phyloP scores from a whole-genome alignment of 805 yeast species.

The Candida golubevii region DNA sequence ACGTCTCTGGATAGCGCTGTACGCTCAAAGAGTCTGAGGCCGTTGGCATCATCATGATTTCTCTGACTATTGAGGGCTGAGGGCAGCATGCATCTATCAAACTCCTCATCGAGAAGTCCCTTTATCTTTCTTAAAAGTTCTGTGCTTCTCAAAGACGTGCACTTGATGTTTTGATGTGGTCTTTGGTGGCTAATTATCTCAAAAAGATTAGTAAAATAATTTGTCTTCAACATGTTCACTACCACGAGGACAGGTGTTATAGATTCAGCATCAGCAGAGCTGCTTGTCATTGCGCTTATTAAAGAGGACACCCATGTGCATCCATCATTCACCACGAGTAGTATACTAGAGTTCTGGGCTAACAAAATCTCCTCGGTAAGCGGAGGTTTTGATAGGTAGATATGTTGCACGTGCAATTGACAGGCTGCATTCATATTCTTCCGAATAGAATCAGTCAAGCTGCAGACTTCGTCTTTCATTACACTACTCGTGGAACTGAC shows the following conservation, averaged over 20 bases:
- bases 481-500: slow-evolving; percentile 17
- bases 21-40: background rate
- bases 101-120: slow-evolving; percentile 26
- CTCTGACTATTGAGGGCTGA: background rate
- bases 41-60: background rate
- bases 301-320: slow-evolving; percentile 26
- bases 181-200: slow-evolving; percentile 29
- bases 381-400: slow-evolving; percentile 5
- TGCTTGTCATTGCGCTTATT: slow-evolving; percentile 14
- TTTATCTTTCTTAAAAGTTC: slow-evolving; percentile 24
- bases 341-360: slow-evolving; percentile 23
- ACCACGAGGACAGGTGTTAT: slow-evolving; percentile 28
- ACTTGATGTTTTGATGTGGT: slow-evolving; percentile 40
- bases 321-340: slow-evolving; percentile 39
- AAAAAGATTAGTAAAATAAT: slow-evolving; percentile 37
- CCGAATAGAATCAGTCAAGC: slow-evolving; percentile 18
- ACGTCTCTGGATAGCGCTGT: background rate
- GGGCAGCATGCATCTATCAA: background rate
- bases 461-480: slow-evolving; percentile 19
- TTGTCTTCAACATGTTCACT: slow-evolving; percentile 36
- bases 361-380: slow-evolving; percentile 15
- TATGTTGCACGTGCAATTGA: slow-evolving; percentile 7
- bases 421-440: background rate
- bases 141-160: slow-evolving; percentile 27
- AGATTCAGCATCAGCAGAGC: slow-evolving; percentile 6